Percentiles rank a stretch among this genome's conserved stretches.
phyloP scores from a whole-genome alignment of 768 basidiomycete genomes.

The Postia placenta region DNA sequence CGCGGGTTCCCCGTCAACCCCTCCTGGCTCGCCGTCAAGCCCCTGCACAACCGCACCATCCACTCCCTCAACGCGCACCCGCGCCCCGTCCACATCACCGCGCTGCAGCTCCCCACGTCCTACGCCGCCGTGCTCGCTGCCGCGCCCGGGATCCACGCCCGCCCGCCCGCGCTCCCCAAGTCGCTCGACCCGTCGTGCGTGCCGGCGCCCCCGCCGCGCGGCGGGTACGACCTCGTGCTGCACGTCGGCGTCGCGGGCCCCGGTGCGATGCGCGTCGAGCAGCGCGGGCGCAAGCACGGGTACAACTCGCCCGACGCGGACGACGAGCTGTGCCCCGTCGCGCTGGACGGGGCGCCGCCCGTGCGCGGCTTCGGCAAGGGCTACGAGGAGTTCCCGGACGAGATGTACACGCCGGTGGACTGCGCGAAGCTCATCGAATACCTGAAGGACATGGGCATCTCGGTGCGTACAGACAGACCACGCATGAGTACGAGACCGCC shows the following conservation, averaged over 20 bases:
- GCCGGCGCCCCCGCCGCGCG: constrained; percentile 34
- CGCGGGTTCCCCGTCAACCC: constrained; percentile 37
- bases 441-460: constrained; percentile 44
- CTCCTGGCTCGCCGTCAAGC: constrained; percentile 64
- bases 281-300: constrained; percentile 53
- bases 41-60: constrained; percentile 53
- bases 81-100: constrained; percentile 49
- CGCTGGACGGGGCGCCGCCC: constrained; percentile 7
- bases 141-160: constrained; percentile 52
- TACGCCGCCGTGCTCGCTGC: constrained; percentile 50
- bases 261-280: constrained; percentile 58
- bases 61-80: constrained; percentile 15
- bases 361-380: constrained; percentile 27
- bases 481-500: no score
- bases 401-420: constrained; percentile 52
- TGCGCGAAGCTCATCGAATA: constrained; percentile 47
- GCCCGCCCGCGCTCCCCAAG: constrained; percentile 46
- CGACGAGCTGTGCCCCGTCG: constrained; percentile 31
- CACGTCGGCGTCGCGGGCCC: constrained; percentile 65
- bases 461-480: constrained; percentile 34
- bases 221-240: constrained; percentile 63
- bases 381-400: constrained; percentile 49
- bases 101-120: constrained; percentile 49
- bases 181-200: constrained; percentile 32
- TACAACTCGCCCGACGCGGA: constrained; percentile 63